A percentile compares a stretch with the other conserved stretches of the same genome.
These are phyloP conservation scores for Apiospora koreana DNA, from an alignment of 2,329 filamentous ascomycete genomes.

Conservation along the genomic window DNA sequence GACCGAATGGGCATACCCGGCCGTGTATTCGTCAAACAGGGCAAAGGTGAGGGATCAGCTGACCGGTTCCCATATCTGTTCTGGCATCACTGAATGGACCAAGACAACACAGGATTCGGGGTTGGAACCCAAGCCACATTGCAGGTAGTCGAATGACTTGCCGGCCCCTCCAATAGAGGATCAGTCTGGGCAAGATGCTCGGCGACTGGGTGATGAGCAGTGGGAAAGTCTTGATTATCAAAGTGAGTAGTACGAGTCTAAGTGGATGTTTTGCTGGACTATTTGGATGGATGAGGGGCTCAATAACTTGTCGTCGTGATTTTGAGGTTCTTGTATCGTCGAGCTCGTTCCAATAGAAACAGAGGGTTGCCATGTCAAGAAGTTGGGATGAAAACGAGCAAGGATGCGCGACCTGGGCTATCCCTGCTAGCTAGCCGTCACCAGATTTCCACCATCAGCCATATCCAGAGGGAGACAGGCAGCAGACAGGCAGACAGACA, in stretches of 20 bases:
- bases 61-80: neutral
- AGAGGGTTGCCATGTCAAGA: slow-evolving; percentile 27
- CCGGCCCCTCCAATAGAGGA: slow-evolving; percentile 1
- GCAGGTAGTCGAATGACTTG: neutral
- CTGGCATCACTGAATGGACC: neutral
- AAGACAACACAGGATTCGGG: neutral
- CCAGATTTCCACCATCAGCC: neutral
- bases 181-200: neutral
- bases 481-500: neutral
- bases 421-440: slow-evolving; percentile 5
- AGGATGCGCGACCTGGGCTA: neutral
- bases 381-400: slow-evolving; percentile 26
- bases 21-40: neutral
- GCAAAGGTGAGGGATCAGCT: neutral
- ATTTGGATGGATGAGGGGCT: slow-evolving; percentile 29
- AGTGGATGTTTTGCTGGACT: slow-evolving; percentile 30
- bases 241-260: slow-evolving; percentile 25
- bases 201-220: neutral
- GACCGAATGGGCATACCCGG: neutral
- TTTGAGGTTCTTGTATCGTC: slow-evolving; percentile 30
- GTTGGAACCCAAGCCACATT: neutral
- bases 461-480: too few species aligned
- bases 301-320: slow-evolving; percentile 24
- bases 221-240: slow-evolving; percentile 11
- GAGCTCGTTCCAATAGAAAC: slow-evolving; percentile 31